Evolutionary conservation across 768 basidiomycete species (phyloP).

Genomic region (Tricholoma sp.): DNA sequence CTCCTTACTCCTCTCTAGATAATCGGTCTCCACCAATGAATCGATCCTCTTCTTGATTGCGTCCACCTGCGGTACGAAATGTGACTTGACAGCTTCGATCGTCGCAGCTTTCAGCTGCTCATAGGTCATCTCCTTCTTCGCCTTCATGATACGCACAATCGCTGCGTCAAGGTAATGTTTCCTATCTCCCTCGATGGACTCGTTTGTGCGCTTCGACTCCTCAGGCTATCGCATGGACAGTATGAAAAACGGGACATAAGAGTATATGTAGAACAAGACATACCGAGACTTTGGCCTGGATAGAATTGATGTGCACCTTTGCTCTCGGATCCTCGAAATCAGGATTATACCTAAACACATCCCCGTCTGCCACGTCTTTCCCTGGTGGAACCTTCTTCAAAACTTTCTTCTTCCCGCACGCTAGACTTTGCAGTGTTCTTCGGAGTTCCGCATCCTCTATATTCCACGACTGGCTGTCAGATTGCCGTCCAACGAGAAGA

Average conservation of each 20-base stretch:
- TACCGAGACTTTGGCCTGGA: constrained; percentile 91
- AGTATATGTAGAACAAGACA: constrained; percentile 19
- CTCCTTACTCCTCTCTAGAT: constrained; percentile 70
- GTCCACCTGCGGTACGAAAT: constrained; percentile 82
- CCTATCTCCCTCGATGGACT: constrained; percentile 82
- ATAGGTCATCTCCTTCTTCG: constrained; percentile 76
- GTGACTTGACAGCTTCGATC: constrained; percentile 80
- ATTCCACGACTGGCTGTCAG: background rate
- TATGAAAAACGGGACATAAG: background rate
- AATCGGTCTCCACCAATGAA: constrained; percentile 80
- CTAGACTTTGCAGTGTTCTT: background rate
- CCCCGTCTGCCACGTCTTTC: constrained; percentile 69
- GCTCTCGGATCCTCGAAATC: constrained; percentile 75
- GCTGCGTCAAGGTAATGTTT: constrained; percentile 86
- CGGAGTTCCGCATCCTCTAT: constrained; percentile 68
- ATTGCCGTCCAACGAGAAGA: background rate
- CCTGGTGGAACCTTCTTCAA: constrained; percentile 76
- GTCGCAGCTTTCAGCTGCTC: constrained; percentile 78
- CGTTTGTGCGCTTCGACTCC: constrained; percentile 79
- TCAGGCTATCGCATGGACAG: constrained; percentile 52
- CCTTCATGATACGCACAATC: constrained; percentile 96
- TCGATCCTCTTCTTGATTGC: constrained; percentile 85
- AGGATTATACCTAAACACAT: constrained; percentile 78
- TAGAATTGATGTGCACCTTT: constrained; percentile 91
- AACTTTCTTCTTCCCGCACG: constrained; percentile 30